Conservation (phyloP, 345 rosid species). For the Barbarea vulgaris region DNA sequence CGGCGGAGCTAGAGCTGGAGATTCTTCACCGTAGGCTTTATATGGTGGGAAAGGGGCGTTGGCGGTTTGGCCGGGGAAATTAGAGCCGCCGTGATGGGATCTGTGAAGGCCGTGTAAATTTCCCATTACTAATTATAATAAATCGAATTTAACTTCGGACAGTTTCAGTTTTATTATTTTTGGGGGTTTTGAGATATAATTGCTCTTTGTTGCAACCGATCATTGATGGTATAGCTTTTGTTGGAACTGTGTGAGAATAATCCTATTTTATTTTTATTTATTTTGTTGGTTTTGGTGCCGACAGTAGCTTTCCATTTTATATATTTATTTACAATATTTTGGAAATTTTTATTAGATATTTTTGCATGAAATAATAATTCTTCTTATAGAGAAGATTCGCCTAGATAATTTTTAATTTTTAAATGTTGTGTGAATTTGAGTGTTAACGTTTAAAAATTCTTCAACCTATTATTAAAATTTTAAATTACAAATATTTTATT, state of each 20-base stretch:
- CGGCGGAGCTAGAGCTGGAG: constrained; percentile 31
- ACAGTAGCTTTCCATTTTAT: constrained; percentile 17
- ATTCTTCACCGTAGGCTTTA: not conserved
- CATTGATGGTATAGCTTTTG: constrained; percentile 30
- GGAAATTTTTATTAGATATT: constrained; percentile 6
- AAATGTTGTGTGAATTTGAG: not conserved
- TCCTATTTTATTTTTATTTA: not conserved
- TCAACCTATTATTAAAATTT: not conserved
- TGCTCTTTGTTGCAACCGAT: constrained; percentile 37
- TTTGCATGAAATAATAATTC: not conserved
- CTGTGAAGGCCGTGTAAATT: constrained; percentile 50
- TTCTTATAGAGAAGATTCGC: not conserved
- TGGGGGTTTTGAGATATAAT: constrained; percentile 21
- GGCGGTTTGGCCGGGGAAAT: constrained; percentile 1
- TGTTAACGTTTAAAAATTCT: no score
- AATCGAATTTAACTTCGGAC: constrained; percentile 26
- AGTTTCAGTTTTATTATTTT: constrained; percentile 30
- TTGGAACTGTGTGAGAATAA: constrained; percentile 19
- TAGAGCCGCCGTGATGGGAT: constrained; percentile 35
- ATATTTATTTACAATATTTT: not conserved
- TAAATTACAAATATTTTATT: no score
- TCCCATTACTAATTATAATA: constrained; percentile 45
- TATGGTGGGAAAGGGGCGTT: not conserved
- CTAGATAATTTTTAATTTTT: not conserved
- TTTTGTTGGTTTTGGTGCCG: constrained; percentile 16